Conservation (phyloP, 495 filamentous ascomycete genomes). For the Amniculicola lignicola region DNA sequence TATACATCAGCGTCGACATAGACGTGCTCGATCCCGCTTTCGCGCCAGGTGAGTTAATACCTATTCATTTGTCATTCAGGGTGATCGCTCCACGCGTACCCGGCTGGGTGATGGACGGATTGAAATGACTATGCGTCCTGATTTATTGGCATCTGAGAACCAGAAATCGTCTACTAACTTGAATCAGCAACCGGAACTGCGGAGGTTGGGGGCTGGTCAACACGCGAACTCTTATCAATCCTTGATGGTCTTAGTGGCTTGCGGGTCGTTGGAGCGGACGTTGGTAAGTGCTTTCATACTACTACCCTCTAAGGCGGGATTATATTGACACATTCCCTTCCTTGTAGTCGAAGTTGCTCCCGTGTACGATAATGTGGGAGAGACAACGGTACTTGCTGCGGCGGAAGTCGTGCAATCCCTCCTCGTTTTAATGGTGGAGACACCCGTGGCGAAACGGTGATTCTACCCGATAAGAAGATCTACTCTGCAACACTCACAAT, state of each 20-base stretch:
- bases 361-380: slow-evolving; percentile 49
- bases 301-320: background rate
- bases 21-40: slow-evolving; percentile 46
- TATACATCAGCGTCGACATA: slow-evolving; percentile 46
- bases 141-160: no score
- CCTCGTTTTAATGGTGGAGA: slow-evolving; percentile 45
- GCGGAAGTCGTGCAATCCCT: slow-evolving; percentile 47
- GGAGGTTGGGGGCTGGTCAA: slow-evolving; percentile 44
- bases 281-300: slow-evolving; percentile 39
- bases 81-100: no score
- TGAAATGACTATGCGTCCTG: no score
- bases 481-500: no score
- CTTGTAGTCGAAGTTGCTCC: slow-evolving; percentile 54
- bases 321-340: background rate
- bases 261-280: slow-evolving; percentile 42
- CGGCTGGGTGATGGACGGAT: no score
- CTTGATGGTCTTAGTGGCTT: slow-evolving; percentile 43
- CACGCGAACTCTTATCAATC: slow-evolving; percentile 43
- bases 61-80: background rate
- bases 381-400: slow-evolving; percentile 50
- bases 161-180: no score
- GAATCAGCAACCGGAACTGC: slow-evolving; percentile 41
- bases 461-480: background rate
- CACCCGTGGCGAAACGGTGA: slow-evolving; percentile 36
- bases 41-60: slow-evolving; percentile 38